Conservation (phyloP, 495 filamentous ascomycete species). For the Aspergillus ostianus region DNA sequence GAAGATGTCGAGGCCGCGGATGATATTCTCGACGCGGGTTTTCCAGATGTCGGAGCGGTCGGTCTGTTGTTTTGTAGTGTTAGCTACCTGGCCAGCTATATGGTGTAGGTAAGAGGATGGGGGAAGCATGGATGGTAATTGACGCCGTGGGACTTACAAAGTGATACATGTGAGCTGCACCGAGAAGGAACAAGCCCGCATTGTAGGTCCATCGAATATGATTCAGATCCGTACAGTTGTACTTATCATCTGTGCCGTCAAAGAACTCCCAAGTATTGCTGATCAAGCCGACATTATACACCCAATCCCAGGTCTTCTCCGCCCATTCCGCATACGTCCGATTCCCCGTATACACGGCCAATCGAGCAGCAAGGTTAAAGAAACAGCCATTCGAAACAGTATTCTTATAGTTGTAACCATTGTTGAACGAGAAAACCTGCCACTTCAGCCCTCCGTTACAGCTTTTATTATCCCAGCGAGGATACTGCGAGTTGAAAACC, state of each 20-base stretch:
- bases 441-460: constrained; percentile 72
- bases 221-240: constrained; percentile 50
- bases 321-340: constrained; percentile 71
- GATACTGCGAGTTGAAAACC: constrained; percentile 67
- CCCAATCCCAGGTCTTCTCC: constrained; percentile 67
- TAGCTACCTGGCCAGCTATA: not conserved
- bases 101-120: not conserved
- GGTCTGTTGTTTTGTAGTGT: constrained; percentile 44
- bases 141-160: constrained; percentile 41
- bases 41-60: constrained; percentile 55
- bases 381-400: constrained; percentile 72
- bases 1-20: constrained; percentile 53
- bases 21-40: constrained; percentile 50
- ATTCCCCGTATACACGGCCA: constrained; percentile 73
- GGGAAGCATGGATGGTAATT: not conserved
- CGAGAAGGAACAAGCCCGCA: constrained; percentile 61
- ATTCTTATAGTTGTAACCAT: constrained; percentile 76
- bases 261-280: constrained; percentile 54
- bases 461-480: constrained; percentile 62
- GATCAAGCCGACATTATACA: constrained; percentile 56
- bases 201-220: constrained; percentile 65
- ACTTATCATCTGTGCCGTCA: constrained; percentile 55
- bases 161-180: constrained; percentile 73
- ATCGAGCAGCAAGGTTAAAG: constrained; percentile 70
- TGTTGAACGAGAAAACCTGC: constrained; percentile 76